A percentile compares a stretch with the other conserved stretches of the same genome.
phyloP scores from a whole-genome alignment of 371 early-diverging fungal genomes.

The Catenaria anguillulae region DNA sequence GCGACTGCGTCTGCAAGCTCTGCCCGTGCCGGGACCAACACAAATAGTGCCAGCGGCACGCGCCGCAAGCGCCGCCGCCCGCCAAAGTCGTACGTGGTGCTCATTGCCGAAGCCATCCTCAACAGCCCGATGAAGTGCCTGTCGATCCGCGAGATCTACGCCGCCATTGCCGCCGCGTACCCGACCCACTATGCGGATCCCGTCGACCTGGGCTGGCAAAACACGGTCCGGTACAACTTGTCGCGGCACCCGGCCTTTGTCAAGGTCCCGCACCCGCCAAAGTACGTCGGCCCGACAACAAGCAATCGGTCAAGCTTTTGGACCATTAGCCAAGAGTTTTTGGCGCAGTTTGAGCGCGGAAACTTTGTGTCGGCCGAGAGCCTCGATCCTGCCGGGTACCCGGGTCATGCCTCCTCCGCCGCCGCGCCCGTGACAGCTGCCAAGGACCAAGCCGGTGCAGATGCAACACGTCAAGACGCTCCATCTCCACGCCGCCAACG shows the following conservation, averaged over 20 bases:
- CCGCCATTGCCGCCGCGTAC: not conserved
- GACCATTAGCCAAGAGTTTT: not conserved
- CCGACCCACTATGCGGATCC: not conserved
- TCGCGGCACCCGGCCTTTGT: constrained; percentile 1
- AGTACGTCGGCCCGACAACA: not conserved
- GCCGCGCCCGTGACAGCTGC: too few species aligned
- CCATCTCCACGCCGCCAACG: too few species aligned
- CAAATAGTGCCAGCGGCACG: not conserved
- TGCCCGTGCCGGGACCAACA: too few species aligned
- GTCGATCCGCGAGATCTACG: constrained; percentile 1
- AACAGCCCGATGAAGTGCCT: not conserved
- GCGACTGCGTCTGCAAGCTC: too few species aligned
- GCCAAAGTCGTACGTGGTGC: not conserved
- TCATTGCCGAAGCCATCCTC: constrained; percentile 6
- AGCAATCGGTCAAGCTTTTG: not conserved
- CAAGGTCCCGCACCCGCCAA: not conserved
- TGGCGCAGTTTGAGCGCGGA: not conserved
- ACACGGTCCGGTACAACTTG: constrained; percentile 4
- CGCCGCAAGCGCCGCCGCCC: not conserved
- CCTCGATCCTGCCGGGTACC: too few species aligned
- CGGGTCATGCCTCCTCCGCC: too few species aligned
- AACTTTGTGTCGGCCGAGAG: too few species aligned
- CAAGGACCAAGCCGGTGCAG: too few species aligned
- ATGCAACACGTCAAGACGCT: too few species aligned
- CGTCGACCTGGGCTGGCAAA: not conserved